Base-by-base conservation (phyloP, 495 filamentous ascomycete species). In the Penicillium robsamsonii region DNA sequence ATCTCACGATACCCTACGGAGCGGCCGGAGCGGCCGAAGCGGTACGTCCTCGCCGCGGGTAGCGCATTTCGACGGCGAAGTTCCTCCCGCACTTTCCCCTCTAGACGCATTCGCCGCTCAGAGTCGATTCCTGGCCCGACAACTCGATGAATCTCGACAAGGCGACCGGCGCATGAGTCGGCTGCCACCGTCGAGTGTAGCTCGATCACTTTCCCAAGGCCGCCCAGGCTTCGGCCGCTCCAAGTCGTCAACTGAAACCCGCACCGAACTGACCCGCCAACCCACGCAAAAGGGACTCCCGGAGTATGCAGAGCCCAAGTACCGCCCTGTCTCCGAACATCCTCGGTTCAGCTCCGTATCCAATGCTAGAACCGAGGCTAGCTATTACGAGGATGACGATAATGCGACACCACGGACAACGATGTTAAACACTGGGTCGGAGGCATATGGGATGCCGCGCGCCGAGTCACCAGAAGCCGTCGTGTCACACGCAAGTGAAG, bases 91-190 rank as follows among this genome's bases (percentile, higher is more conserved):
- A 30, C 82, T 97, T 46, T 97, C 94, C 2, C 94, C 94, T 15
- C 83, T 98, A 45, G 94, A 97, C 79, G 93, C 94, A 38, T 90
- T 98, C 59, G 91, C 91, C 17, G 81, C 90, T 56, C 92, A 96
- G 60, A 92, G 91, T 55, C 87, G 92, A 47, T 69, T 93, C 59
- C 81, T 97, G 44, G 89, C 90, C n/a, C 88, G 84, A 70, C 87
- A 95, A 68, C 81, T 98, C 37, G 86, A 96, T 62, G 85, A 91
- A 56, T 88, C 84, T 53, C 78, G 79, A 49, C 72, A 75, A 48
- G 82, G 81, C 63, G 84, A 86, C 43, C 84, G 82, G 41, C 86
- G 93, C 37, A 84, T 96, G 69, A 96, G 92, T 72, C 81, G 93
- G 47, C 71, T 98, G 42, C 90, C 91, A 3, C 90, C 91, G 6